A percentile compares a stretch with the other conserved stretches of the same genome.
These are phyloP conservation scores for Metroxylon sagu DNA, from an alignment of 176 grass and related monocot species.

Conservation along the genomic window DNA sequence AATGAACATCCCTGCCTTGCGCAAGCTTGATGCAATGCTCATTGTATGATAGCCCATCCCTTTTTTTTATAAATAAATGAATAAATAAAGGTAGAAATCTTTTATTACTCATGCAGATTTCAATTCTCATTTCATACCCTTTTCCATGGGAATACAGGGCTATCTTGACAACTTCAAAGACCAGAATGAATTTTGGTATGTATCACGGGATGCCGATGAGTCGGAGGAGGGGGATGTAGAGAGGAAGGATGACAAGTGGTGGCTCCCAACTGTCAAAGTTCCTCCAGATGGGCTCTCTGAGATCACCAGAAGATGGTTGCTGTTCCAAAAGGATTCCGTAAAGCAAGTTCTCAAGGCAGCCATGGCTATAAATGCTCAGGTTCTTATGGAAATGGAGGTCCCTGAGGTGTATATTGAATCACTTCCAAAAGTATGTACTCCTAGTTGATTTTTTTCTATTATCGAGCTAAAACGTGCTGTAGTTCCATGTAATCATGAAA, in stretches of 20 bases:
- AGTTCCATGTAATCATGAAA: no score
- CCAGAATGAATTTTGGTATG: no score
- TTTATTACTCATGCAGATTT: no score
- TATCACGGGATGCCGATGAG: conserved; percentile 1
- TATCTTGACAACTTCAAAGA: no score
- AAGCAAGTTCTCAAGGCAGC: conserved; percentile 15
- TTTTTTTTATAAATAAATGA: no score
- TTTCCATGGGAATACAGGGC: no score
- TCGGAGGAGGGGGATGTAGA: neutral
- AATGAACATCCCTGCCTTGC: conserved; percentile 3
- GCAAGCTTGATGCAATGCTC: conserved; percentile 12
- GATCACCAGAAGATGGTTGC: neutral
- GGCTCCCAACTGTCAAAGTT: conserved; percentile 8
- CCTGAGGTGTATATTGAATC: conserved; percentile 10
- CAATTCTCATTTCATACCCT: no score
- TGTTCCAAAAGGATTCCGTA: neutral
- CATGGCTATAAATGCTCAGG: conserved; percentile 12
- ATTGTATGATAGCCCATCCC: neutral
- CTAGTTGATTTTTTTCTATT: no score
- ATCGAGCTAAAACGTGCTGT: no score
- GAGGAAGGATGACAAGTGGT: conserved; percentile 12
- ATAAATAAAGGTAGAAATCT: no score
- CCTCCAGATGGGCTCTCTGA: conserved; percentile 5
- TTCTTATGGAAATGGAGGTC: conserved; percentile 11
- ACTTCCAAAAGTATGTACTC: conserved; percentile 2